These are phyloP conservation scores for Trypanosoma platydactyli DNA, from an alignment of 208 protist genomes.

Conservation along the genomic window DNA sequence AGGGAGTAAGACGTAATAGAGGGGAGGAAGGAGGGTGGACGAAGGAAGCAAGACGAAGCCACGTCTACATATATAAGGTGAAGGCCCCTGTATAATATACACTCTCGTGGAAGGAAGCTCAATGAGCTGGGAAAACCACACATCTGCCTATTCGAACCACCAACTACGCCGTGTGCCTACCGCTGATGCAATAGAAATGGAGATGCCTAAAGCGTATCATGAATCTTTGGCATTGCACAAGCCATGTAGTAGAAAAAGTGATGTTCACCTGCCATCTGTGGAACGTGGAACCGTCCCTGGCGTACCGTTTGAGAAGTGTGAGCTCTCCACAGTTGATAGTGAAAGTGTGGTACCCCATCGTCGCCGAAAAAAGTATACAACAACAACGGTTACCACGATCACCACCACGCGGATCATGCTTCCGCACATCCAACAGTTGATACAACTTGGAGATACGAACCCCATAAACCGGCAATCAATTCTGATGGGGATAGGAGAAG, in stretches of 20 bases:
- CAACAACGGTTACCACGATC: conserved; percentile 68
- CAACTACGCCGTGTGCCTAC: no score
- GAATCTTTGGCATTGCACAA: conserved; percentile 7
- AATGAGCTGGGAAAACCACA: no score
- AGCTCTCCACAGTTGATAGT: conserved; percentile 20
- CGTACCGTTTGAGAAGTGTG: conserved; percentile 28
- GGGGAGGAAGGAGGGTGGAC: no score
- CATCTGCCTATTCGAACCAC: no score
- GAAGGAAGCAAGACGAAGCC: no score
- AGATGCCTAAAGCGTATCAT: not conserved
- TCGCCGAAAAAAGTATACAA: conserved; percentile 66
- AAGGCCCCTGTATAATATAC: no score
- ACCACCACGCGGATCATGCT: conserved; percentile 69
- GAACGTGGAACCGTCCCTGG: conserved; percentile 43
- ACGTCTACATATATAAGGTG: no score
- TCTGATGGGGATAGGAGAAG: not conserved
- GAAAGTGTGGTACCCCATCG: conserved; percentile 26
- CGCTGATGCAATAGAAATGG: conserved; percentile 12
- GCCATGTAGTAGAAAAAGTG: conserved; percentile 6
- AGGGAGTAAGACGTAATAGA: no score
- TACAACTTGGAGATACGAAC: conserved; percentile 28
- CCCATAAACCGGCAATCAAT: conserved; percentile 9
- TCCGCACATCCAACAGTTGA: conserved; percentile 48
- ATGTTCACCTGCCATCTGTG: conserved; percentile 32
- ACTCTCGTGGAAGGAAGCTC: no score